Evolutionary conservation across 1,284 basidiomycete species (phyloP), one percentile per base, ranked within the genome.

Genomic region (Pterulicium gracile): DNA sequence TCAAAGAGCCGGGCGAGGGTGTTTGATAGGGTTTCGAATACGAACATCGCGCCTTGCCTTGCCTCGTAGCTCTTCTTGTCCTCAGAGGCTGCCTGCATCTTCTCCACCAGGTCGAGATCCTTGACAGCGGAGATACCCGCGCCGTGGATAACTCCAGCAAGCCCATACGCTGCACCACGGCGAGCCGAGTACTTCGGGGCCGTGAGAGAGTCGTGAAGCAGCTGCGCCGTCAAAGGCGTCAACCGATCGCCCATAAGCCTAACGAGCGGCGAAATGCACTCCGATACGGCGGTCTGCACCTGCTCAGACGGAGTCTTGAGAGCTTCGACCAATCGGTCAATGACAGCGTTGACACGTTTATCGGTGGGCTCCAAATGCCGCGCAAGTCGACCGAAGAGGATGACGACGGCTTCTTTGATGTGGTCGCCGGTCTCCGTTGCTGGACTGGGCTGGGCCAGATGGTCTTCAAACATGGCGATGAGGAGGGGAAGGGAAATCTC

Each of bases 211-310:
- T 91, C 83, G 18, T 79, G 72, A 54, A 93, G 76, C 1, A 97
- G 72, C 23, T 21, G 13, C 20, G 42, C 20, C 13, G 23, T 21
- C 17, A 43, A 13, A 23, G 18, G 7, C n/a, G 42, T n/a, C 12
- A 20, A 14, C 20, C 23, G 20, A 10, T 43, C 20, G 45, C 72
- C 70, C 71, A 90, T 86, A 36, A 82, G 67, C 34, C 74, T 75
- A 35, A 95, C 88, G 3, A 99, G 73, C 1, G 93, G 91, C 0
- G 91, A 85, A 5, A 98, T 70, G 68, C 89, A 93, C 51, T 98
- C 96, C 0, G 94, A 90, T 0, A 98, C 93, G 0, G 96, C 95
- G 45, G 91, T 85, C 61, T 98, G 95, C 0, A 99, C 96, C 55
- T 95, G 83, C 62, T 99, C 96, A 1, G 93, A 84, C 0, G 96